Conservation (phyloP, 2,329 filamentous ascomycete species). For the Emergomyces orientalis region DNA sequence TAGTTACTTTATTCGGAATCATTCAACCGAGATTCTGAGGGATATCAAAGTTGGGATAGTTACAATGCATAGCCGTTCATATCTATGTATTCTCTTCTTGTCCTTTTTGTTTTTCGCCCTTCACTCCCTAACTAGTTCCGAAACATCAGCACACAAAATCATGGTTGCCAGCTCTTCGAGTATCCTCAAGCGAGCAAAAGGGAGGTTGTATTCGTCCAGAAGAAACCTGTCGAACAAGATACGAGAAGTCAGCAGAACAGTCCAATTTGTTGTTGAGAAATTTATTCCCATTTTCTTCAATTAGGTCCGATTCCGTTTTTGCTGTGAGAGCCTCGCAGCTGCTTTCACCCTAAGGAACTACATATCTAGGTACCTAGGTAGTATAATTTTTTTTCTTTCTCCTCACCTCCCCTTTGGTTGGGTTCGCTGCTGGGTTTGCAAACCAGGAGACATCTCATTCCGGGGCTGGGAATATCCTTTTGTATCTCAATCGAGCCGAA, state of each 20-base stretch:
- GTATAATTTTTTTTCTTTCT: too few relatives aligned
- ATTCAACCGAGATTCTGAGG: background rate
- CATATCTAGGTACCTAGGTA: too few relatives aligned
- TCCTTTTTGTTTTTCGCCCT: background rate
- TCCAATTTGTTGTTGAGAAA: too few relatives aligned
- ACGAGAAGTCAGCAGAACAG: too few relatives aligned
- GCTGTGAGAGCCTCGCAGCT: too few relatives aligned
- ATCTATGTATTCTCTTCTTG: background rate
- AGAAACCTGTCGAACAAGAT: background rate
- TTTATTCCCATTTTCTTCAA: too few relatives aligned
- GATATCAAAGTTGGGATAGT: too few relatives aligned
- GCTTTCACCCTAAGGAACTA: too few relatives aligned
- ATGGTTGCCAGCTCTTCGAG: background rate
- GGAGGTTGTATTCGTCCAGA: background rate
- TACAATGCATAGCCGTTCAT: background rate
- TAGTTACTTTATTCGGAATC: too few relatives aligned
- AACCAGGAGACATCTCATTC: background rate
- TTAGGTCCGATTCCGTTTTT: too few relatives aligned
- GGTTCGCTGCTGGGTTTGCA: background rate
- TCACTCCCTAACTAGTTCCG: background rate
- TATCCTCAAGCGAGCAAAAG: background rate
- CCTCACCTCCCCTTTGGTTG: too few relatives aligned
- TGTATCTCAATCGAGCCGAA: background rate
- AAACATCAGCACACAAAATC: background rate
- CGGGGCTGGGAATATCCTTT: background rate